Conservation (phyloP, 2,329 filamentous ascomycete species). For the Curvularia eragrostidis region DNA sequence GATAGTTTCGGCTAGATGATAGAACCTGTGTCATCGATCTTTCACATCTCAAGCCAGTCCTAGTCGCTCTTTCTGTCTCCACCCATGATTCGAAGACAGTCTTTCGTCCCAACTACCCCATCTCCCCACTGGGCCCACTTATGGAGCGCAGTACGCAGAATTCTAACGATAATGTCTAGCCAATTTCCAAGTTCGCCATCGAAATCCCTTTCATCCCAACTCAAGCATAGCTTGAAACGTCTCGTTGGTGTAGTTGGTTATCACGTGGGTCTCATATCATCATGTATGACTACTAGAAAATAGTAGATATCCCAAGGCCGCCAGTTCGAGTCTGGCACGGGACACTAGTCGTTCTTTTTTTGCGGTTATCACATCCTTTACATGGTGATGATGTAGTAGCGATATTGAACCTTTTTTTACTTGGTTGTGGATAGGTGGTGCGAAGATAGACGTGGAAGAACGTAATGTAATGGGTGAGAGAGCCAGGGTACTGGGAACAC, state of each 20-base stretch:
- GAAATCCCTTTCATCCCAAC: background rate
- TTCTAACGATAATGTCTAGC: accelerated
- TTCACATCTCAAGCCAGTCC: background rate
- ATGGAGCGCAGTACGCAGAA: background rate
- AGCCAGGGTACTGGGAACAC: background rate
- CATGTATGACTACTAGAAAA: slow-evolving; percentile 5
- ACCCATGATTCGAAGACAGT: background rate
- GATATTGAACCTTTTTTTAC: background rate
- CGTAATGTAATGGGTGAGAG: background rate
- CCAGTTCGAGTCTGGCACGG: slow-evolving; percentile 18
- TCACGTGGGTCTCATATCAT: slow-evolving; percentile 19
- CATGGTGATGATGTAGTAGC: no score
- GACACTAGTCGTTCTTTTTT: slow-evolving; percentile 13
- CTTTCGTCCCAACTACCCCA: background rate
- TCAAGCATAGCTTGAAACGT: slow-evolving; percentile 10
- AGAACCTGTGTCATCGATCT: background rate
- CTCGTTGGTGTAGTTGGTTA: slow-evolving; percentile 21
- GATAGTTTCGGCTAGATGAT: background rate
- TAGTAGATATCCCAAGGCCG: slow-evolving; percentile 18
- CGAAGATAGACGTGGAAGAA: background rate
- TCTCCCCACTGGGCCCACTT: background rate
- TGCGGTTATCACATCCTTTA: no score
- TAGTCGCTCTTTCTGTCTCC: background rate
- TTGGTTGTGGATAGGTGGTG: background rate
- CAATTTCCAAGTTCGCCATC: background rate